Base-by-base conservation (phyloP, 768 basidiomycete species). In the Cystobasidium ongulense region DNA sequence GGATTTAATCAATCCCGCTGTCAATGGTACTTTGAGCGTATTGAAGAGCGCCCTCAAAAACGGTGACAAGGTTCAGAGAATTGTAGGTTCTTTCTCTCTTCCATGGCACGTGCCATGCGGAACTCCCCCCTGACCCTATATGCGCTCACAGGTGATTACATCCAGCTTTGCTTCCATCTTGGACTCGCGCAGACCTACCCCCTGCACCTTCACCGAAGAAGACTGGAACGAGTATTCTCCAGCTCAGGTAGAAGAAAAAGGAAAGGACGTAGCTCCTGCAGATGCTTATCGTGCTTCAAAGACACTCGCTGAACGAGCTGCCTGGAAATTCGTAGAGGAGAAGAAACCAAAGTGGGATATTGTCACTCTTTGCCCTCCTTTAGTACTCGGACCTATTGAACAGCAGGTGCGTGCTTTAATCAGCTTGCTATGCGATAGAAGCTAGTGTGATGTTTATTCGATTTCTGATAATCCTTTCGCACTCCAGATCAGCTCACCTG, bases 11-110 rank as follows among this genome's bases (percentile, higher is more conserved):
- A 80, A 78, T 15, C 90, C 90, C 8, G 90, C 90, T 33, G 85
- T 91, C 7, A 82, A 86, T 2, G 89, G 90, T 1, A 90, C 89
- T 0, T 77, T 85, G 0, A 84, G 86, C 3, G 82, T 91, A 23
- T 81, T 91, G 29, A 81, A 86, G 75, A 87, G 86, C 62, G 84
- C 54, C 11, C n/a, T 15, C n/a, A 70, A 70, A 52, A 27, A 46
- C 21, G 67, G 67, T n/a, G n/a, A 35, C 1, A 73, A 74, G 0
- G 73, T 78, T 65, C 63, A 74, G 65, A 66, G 76, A 38, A 72
- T 79, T 13, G 57, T 59, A 35, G 29, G 57, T 59, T 15, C 33
- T 35, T 13, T n/a, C n/a, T 7, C 10, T 8, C 7, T 10, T 54
- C 7, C 27, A 54, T 54, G n/a, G 27, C 52, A n/a, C 27, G 21